Evolutionary conservation across 352 stramenopile species (phyloP).

Genomic region (Phytophthora sp.): DNA sequence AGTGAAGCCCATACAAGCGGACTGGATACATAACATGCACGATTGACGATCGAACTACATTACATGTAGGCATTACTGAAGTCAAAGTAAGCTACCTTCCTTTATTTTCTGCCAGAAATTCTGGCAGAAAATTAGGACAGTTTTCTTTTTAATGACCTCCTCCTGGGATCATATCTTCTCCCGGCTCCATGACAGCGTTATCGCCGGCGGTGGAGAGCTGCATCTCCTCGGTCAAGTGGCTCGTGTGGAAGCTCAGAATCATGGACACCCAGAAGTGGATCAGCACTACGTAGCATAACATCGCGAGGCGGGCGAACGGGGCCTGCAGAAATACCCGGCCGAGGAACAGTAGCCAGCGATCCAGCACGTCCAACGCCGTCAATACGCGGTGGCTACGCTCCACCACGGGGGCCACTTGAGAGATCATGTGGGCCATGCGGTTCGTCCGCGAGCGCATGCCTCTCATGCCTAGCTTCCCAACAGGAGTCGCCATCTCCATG

Average conservation of each 20-base stretch:
- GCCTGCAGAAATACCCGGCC: slow-evolving; percentile 78
- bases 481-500: slow-evolving; percentile 67
- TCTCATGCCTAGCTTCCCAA: slow-evolving; percentile 38
- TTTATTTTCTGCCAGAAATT: no score
- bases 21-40: slow-evolving; percentile 20
- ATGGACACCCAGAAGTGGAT: slow-evolving; percentile 89
- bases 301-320: slow-evolving; percentile 72
- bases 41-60: background rate
- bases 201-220: slow-evolving; percentile 39
- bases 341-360: slow-evolving; percentile 80
- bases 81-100: no score
- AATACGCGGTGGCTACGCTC: slow-evolving; percentile 74
- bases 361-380: slow-evolving; percentile 65
- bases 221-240: slow-evolving; percentile 82
- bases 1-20: slow-evolving; percentile 8
- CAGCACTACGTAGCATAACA: slow-evolving; percentile 81
- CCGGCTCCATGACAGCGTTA: slow-evolving; percentile 30
- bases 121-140: background rate
- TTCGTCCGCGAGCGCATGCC: slow-evolving; percentile 56
- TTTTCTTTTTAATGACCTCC: slow-evolving; percentile 22
- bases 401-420: slow-evolving; percentile 68
- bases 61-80: no score
- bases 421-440: slow-evolving; percentile 71
- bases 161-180: slow-evolving; percentile 38
- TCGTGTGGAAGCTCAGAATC: slow-evolving; percentile 89